Conservation (phyloP, 108 stramenopile species). For the Fistulifera pelliculosa region DNA sequence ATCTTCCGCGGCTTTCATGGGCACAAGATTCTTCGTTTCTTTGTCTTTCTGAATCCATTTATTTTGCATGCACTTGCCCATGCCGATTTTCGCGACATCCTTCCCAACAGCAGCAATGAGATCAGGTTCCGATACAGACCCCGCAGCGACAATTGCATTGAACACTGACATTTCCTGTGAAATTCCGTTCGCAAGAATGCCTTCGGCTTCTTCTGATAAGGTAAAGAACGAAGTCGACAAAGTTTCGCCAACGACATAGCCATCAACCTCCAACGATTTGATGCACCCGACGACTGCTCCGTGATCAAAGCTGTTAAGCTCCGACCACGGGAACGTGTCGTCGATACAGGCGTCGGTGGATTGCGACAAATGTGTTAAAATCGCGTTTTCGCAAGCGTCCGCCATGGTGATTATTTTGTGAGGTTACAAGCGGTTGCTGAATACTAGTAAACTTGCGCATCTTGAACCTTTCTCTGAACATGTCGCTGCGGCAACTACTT, state of each 20-base stretch:
- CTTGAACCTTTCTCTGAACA: too few relatives aligned
- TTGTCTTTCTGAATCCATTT: conserved; percentile 91
- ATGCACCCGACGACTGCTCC: conserved; percentile 68
- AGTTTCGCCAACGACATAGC: conserved; percentile 57
- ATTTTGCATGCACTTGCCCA: conserved; percentile 91
- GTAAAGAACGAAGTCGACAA: conserved; percentile 50
- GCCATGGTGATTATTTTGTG: conserved; percentile 1
- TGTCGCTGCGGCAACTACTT: too few relatives aligned
- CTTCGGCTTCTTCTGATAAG: conserved; percentile 66
- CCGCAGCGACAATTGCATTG: conserved; percentile 56
- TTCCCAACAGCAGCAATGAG: conserved; percentile 68
- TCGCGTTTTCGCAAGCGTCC: conserved; percentile 41
- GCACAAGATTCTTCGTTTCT: conserved; percentile 33
- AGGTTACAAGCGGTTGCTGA: neutral
- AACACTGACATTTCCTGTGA: conserved; percentile 82
- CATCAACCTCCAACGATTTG: conserved; percentile 79
- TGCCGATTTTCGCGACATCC: conserved; percentile 84
- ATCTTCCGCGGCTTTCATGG: conserved; percentile 25
- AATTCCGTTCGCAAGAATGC: conserved; percentile 53
- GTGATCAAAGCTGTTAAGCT: conserved; percentile 54
- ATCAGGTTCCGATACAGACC: conserved; percentile 41
- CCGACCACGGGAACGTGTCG: conserved; percentile 60
- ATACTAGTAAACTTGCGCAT: too few relatives aligned
- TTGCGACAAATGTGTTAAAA: conserved; percentile 57
- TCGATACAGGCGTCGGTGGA: conserved; percentile 53